Evolutionary conservation across 306 rosid species (phyloP).

Genomic region (Arachis hypogaea): DNA sequence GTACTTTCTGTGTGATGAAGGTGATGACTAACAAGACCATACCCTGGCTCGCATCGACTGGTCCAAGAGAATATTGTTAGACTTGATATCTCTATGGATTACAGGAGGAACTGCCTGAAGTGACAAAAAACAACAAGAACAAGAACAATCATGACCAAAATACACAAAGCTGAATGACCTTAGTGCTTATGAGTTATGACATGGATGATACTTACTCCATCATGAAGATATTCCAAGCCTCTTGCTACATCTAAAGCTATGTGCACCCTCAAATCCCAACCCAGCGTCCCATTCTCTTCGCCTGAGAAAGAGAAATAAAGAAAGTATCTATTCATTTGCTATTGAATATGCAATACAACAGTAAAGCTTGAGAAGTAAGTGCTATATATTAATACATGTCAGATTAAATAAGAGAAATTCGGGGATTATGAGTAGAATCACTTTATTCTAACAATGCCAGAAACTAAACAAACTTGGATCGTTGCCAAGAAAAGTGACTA

Average conservation of each 20-base stretch:
- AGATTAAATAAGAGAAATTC: not conserved
- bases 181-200: constrained; percentile 18
- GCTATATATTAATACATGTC: not conserved
- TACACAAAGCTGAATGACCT: constrained; percentile 22
- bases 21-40: constrained; percentile 33
- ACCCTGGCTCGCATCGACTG: constrained; percentile 96
- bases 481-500: constrained; percentile 15
- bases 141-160: constrained; percentile 15
- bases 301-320: constrained; percentile 49
- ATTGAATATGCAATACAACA: constrained; percentile 16
- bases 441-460: constrained; percentile 26
- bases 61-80: constrained; percentile 85
- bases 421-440: not conserved
- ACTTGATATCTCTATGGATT: constrained; percentile 92
- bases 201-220: constrained; percentile 69
- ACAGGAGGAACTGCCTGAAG: constrained; percentile 97
- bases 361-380: not conserved
- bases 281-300: constrained; percentile 60
- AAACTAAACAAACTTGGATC: not conserved
- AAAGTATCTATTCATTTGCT: not conserved
- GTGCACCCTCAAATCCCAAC: constrained; percentile 90
- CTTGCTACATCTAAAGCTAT: constrained; percentile 90
- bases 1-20: not conserved
- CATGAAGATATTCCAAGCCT: constrained; percentile 98
- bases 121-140: not conserved